These are phyloP conservation scores for Veloboletus limbatus DNA, from an alignment of 1,284 basidiomycete species.

Conservation along the genomic window DNA sequence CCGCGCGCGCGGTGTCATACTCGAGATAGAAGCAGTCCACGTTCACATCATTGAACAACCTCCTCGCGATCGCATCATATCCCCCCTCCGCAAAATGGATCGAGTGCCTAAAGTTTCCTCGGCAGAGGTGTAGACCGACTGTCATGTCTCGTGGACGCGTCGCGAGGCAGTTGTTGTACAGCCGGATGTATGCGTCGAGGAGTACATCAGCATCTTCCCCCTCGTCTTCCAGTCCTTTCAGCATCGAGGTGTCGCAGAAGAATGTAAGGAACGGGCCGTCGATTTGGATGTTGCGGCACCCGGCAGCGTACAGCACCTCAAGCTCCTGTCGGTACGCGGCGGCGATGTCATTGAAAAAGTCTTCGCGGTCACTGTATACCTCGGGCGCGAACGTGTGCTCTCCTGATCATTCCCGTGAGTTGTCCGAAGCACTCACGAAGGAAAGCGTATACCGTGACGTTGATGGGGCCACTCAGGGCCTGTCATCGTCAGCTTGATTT, in stretches of 20 bases:
- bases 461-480: constrained; percentile 78
- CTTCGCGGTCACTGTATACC: constrained; percentile 40
- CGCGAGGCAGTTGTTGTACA: constrained; percentile 66
- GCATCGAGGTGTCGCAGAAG: constrained; percentile 63
- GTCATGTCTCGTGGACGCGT: constrained; percentile 62
- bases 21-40: constrained; percentile 80
- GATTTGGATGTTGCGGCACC: constrained; percentile 74
- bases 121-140: constrained; percentile 72
- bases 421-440: neutral
- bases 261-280: constrained; percentile 72
- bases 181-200: constrained; percentile 65
- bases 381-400: constrained; percentile 20
- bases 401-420: constrained; percentile 12
- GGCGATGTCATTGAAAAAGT: constrained; percentile 73
- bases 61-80: constrained; percentile 71
- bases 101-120: constrained; percentile 72
- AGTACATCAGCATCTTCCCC: constrained; percentile 62
- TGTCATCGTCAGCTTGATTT: constrained; percentile 73
- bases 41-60: constrained; percentile 70
- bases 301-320: constrained; percentile 65
- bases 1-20: constrained; percentile 75
- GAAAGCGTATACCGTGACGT: constrained; percentile 47
- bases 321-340: constrained; percentile 72
- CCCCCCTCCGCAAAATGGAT: constrained; percentile 71
- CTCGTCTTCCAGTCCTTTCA: constrained; percentile 58